Evolutionary conservation across 176 grass and related monocot genomes (phyloP), one percentile per base, ranked within the genome.

Genomic region (Musa beccarii): DNA sequence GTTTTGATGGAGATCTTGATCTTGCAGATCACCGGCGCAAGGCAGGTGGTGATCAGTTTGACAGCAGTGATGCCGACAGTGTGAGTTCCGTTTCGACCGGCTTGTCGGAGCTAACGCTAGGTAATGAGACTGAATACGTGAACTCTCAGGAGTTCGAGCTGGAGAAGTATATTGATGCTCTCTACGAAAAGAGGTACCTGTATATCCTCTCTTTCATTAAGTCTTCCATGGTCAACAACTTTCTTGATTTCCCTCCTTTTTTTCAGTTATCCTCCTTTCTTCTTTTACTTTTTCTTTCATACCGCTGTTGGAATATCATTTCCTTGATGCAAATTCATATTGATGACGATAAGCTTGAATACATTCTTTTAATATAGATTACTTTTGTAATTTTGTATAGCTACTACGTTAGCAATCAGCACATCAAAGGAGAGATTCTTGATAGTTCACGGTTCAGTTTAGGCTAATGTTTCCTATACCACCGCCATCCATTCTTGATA

Each of bases 91-190:
- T 52, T 52, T 71, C 68, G 68, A 52, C 43, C n/a, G 68, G 19
- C 34, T 20, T 71, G 19, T 71, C 68, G 43, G 68, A 71, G 43
- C 25, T 49, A 4, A 49, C 24, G 12, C 28, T 43, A 0, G 68
- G 49, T 10, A 22, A 71, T 49, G 68, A 71, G 23, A 71, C 49
- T 3, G 68, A 71, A 20, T 52, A 20, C 68, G 49, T 71, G 2
- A 71, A 71, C 68, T 71, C 68, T 9, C 50, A 20, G 34, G 68
- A 71, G 49, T 71, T 71, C 68, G 49, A 71, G 68, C 13, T 71
- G 26, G 49, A 71, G 50, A 71, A 52, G 68, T 51, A 52, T 51
- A 50, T 71, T 2, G 68, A 71, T 22, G 43, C 68, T 52, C 68
- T 71, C 34, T 26, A 53, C 26, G 68, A 71, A 71, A 71, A 71